phyloP scores from a whole-genome alignment of 352 stramenopile species.

The Globisporangium parvum region DNA sequence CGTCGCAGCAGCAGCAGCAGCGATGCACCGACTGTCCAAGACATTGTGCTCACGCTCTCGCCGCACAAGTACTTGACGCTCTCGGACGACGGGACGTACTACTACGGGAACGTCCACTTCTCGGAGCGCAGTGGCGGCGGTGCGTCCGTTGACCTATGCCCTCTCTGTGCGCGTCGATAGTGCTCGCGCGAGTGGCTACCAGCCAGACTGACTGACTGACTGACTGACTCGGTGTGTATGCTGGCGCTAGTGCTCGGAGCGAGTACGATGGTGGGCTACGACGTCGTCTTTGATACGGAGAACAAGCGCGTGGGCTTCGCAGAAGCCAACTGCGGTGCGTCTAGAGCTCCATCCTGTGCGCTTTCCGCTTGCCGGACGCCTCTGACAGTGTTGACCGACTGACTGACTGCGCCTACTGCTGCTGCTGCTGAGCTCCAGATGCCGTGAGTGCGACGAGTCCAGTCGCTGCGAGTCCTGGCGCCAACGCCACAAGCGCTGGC shows the following conservation, averaged over 20 bases:
- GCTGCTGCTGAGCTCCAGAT: background rate
- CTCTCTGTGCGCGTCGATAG: no score
- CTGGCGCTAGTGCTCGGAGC: slow-evolving; percentile 54
- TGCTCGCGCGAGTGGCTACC: no score
- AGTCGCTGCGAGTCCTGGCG: background rate
- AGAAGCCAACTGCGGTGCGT: slow-evolving; percentile 54
- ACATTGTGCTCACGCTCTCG: slow-evolving; percentile 61
- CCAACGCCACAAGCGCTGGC: background rate
- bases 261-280: slow-evolving; percentile 72
- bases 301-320: slow-evolving; percentile 76
- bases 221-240: slow-evolving; percentile 1
- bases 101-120: slow-evolving; percentile 81
- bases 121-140: slow-evolving; percentile 68
- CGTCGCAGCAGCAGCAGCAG: slow-evolving; percentile 2
- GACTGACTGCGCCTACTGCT: background rate
- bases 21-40: slow-evolving; percentile 21
- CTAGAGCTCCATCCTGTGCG: no score
- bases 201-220: no score
- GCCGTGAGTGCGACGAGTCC: background rate
- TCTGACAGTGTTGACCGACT: background rate
- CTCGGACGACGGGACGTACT: slow-evolving; percentile 29
- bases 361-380: no score
- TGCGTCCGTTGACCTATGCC: slow-evolving; percentile 15
- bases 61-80: slow-evolving; percentile 59
- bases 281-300: slow-evolving; percentile 84